Percentiles rank a stretch among this genome's conserved stretches.
These are phyloP conservation scores for Paraphaeosphaeria sporulosa DNA, from an alignment of 2,329 filamentous ascomycete species.

Conservation along the genomic window DNA sequence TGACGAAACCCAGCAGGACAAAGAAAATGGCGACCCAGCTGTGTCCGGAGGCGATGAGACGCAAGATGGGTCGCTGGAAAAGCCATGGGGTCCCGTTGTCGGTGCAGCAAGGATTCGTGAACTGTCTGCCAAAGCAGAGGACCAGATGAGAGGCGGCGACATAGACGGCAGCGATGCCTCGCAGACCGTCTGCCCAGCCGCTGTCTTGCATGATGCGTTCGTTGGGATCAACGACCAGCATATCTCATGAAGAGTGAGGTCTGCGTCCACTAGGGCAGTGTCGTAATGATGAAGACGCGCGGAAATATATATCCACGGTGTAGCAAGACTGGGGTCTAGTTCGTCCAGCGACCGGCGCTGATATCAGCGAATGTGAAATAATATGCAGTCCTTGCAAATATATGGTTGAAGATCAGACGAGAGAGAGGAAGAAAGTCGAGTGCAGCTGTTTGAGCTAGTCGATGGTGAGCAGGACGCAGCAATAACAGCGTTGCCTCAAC, in stretches of 20 bases:
- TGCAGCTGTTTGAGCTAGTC: background rate
- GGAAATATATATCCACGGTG: background rate
- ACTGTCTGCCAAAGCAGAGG: slow-evolving; percentile 4
- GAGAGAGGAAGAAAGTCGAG: background rate
- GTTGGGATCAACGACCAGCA: background rate
- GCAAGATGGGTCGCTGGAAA: slow-evolving; percentile 8
- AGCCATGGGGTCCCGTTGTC: slow-evolving; percentile 6
- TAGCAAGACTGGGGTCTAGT: background rate
- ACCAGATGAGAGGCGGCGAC: slow-evolving; percentile 6
- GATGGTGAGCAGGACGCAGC: background rate
- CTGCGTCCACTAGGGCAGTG: background rate
- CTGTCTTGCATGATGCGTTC: slow-evolving; percentile 14
- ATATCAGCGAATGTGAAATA: background rate
- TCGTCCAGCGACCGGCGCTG: background rate
- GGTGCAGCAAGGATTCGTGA: slow-evolving; percentile 1
- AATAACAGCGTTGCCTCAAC: too few relatives aligned
- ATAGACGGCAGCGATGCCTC: slow-evolving; percentile 12
- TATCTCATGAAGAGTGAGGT: background rate
- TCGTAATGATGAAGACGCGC: background rate
- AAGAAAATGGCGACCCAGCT: slow-evolving; percentile 13
- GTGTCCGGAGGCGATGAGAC: slow-evolving; percentile 11
- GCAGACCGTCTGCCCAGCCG: slow-evolving; percentile 8
- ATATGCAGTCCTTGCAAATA: background rate
- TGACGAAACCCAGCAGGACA: slow-evolving; percentile 10
- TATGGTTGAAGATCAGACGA: background rate